Evolutionary conservation across 1,139 yeast species (phyloP).

Genomic region (Nadsonia starkeyi-henricii): DNA sequence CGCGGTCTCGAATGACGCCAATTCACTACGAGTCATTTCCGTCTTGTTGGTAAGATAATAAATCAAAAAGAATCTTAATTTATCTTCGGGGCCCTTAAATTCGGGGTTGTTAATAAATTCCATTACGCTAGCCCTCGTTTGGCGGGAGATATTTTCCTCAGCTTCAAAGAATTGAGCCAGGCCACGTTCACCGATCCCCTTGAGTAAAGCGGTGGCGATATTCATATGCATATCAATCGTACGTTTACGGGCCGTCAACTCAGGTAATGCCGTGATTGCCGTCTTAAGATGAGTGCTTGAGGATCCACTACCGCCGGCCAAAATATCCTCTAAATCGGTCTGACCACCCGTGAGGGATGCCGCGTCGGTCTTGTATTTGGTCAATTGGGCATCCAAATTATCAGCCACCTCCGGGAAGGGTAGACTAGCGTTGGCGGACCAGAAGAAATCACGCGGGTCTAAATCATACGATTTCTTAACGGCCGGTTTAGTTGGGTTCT

Average conservation of each 20-base stretch:
- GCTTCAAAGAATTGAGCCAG: slow-evolving; percentile 86
- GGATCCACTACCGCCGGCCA: slow-evolving; percentile 34
- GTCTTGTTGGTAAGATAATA: slow-evolving; percentile 38
- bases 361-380: slow-evolving; percentile 74
- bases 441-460: slow-evolving; percentile 86
- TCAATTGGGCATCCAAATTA: slow-evolving; percentile 74
- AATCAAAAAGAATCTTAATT: slow-evolving; percentile 74
- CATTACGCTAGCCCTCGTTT: slow-evolving; percentile 33
- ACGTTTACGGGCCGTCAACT: slow-evolving; percentile 73
- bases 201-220: slow-evolving; percentile 70
- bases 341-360: slow-evolving; percentile 73
- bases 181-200: slow-evolving; percentile 71
- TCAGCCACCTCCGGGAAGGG: slow-evolving; percentile 98
- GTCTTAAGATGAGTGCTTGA: slow-evolving; percentile 59
- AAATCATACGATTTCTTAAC: slow-evolving; percentile 56
- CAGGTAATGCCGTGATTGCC: slow-evolving; percentile 87
- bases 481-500: slow-evolving; percentile 28
- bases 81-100: slow-evolving; percentile 49
- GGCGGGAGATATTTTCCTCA: slow-evolving; percentile 47
- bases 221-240: slow-evolving; percentile 96
- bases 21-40: slow-evolving; percentile 43
- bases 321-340: slow-evolving; percentile 48
- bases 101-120: slow-evolving; percentile 28
- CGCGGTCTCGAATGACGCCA: slow-evolving; percentile 49
- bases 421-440: slow-evolving; percentile 68